Evolutionary conservation across 495 filamentous ascomycete genomes (phyloP), one percentile per base, ranked within the genome.

Genomic region (Aspergillus egyptiacus): DNA sequence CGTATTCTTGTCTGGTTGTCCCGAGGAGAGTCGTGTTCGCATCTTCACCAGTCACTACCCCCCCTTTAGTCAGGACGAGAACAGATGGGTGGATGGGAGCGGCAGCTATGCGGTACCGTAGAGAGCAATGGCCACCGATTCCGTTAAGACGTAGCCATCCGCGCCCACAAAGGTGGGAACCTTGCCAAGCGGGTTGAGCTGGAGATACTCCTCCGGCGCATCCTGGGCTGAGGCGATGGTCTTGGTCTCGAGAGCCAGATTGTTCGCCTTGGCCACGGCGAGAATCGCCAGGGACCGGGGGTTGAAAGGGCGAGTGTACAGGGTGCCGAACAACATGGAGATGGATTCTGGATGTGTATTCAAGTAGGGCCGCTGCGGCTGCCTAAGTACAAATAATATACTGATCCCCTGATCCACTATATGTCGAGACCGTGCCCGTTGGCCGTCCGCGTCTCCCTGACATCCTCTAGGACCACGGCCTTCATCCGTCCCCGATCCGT

Each of bases 281-380:
- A 40, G 37, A 13, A 40, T 40, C 1, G 37, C 37, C 37, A 40
- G 37, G 20, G 37, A 40, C 11, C 37, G 37, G 2, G 37, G 37
- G 37, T 40, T 40, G 37, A 40, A 40, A 8, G 37, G 37, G 5
- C 37, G 37, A 24, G 37, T 40, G 11, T 40, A 40, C 5, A 40
- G 10, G 4, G 13, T 13, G 4, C 37, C 37, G 13, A 25, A 40
- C 10, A 22, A 27, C 37, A 40, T n/a, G n/a, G n/a, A n/a, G n/a
- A n/a, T n/a, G n/a, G n/a, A n/a, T 40, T 24, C 8, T 23, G 9
- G 5, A 22, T 13, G 3, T 22, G 14, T 33, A 33, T 28, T 28
- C 25, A 28, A 28, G 10, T 28, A n/a, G n/a, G n/a, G n/a, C n/a
- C n/a, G n/a, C 10, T 28, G 25, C 25, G 10, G 25, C 25, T 5